These are phyloP conservation scores for Lathyrus aphaca DNA, from an alignment of 306 rosid genomes.

Conservation along the genomic window DNA sequence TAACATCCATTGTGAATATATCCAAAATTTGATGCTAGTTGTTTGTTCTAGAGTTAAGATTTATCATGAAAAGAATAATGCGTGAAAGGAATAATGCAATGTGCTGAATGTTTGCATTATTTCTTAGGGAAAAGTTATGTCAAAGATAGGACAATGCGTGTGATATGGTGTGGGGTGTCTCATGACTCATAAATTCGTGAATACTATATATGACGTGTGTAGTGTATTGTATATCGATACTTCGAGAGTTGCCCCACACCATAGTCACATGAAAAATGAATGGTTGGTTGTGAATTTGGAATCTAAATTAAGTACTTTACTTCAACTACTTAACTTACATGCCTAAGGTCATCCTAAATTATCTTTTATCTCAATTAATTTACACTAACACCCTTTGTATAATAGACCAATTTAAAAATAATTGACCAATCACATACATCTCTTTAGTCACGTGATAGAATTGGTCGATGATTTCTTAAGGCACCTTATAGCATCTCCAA, in stretches of 20 bases:
- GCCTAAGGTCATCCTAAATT: too few relatives aligned
- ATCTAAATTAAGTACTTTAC: background rate
- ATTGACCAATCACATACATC: too few relatives aligned
- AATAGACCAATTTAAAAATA: too few relatives aligned
- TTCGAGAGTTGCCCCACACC: slow-evolving; percentile 1
- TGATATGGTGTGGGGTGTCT: slow-evolving; percentile 24
- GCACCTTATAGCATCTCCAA: too few relatives aligned
- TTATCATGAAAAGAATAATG: background rate
- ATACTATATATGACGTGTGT: background rate
- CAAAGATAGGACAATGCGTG: slow-evolving; percentile 8
- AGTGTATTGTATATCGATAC: background rate
- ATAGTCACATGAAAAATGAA: slow-evolving; percentile 2
- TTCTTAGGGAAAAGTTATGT: background rate
- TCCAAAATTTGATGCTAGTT: background rate
- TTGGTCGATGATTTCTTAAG: too few relatives aligned
- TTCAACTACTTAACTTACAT: too few relatives aligned
- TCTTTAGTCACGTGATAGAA: too few relatives aligned
- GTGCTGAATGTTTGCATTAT: background rate
- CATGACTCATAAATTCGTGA: slow-evolving; percentile 14
- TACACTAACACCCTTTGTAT: too few relatives aligned
- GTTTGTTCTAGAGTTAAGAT: background rate
- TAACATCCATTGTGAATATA: background rate
- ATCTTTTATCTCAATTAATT: too few relatives aligned
- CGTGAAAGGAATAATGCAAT: slow-evolving; percentile 10
- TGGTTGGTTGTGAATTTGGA: background rate